Conservation (phyloP, 108 stramenopile species). For the Cyclotella sp. region DNA sequence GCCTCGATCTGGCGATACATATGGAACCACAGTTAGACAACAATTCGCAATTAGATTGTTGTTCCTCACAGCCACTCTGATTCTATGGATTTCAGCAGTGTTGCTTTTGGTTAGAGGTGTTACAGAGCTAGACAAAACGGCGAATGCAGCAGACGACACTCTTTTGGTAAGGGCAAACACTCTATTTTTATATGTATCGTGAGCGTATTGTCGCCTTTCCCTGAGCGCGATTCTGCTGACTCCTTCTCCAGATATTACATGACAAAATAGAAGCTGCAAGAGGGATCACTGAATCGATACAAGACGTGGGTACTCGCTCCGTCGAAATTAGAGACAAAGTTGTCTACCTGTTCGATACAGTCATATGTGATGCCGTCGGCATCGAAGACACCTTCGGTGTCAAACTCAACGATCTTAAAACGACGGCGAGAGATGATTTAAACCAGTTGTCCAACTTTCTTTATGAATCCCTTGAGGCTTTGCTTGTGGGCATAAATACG, state of each 20-base stretch:
- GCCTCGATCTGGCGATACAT: not conserved
- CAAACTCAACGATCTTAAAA: constrained; percentile 4
- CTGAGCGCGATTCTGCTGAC: too few species aligned
- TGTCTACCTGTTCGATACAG: constrained; percentile 17
- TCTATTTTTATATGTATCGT: not conserved
- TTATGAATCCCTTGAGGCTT: constrained; percentile 46
- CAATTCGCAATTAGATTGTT: not conserved
- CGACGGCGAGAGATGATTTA: constrained; percentile 30
- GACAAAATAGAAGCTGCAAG: constrained; percentile 19
- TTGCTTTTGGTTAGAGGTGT: constrained; percentile 18
- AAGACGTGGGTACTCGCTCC: constrained; percentile 5
- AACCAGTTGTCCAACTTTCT: constrained; percentile 43
- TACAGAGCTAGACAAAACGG: constrained; percentile 13
- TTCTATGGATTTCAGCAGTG: constrained; percentile 10
- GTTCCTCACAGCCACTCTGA: constrained; percentile 3
- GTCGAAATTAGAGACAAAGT: constrained; percentile 28
- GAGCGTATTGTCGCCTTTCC: too few species aligned
- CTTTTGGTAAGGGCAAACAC: not conserved
- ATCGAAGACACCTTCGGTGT: constrained; percentile 7
- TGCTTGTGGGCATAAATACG: constrained; percentile 2
- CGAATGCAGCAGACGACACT: constrained; percentile 17
- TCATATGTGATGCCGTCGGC: constrained; percentile 10
- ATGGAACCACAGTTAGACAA: not conserved
- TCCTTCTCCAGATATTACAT: not conserved
- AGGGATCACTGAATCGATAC: constrained; percentile 22